Evolutionary conservation across 345 rosid species (phyloP), one percentile per base, ranked within the genome.

Genomic region (Melaleuca quinquenervia): DNA sequence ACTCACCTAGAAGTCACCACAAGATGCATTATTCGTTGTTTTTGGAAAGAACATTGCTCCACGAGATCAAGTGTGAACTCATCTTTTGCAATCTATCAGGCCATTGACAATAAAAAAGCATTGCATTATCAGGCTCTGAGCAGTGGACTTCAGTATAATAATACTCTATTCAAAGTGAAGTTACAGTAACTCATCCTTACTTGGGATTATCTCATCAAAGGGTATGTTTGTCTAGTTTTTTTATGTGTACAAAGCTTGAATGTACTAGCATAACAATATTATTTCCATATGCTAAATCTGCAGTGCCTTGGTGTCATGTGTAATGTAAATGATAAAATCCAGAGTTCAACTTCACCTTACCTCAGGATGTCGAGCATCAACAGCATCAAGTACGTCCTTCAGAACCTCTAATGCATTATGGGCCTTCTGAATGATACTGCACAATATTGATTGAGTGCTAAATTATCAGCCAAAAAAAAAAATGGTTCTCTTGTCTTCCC

Each of bases 41-140:
- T 97, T 91, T 95, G 98, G 93, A 96, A 97, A 21, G 98, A 94
- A 91, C 98, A 97, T 84, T 97, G 99, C 90, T 97, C 99, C 78
- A 97, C 99, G 56, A 97, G 99, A 92, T 97, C 99, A 88, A 97
- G 98, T 64, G 99, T 95, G 89, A 97, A 97, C 91, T 97, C 99
- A 87, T 95, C 96, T 89, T 90, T 94, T 55, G 94, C 98, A 84
- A 92, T 96, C 99, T 97, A 87, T 87, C 91, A 82, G 85, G 88
- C 22, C 89, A 86, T 50, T 50, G 45, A 27, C 52, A 49, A 32
- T 52, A 27, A 51, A 51, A 51, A 82, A 82, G 60, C 78, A 70
- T 36, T 70, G 80, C 48, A 20, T 70, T 44, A 18, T 70, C 48
- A 18, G 80, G 80, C 44, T 70, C 45, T 32, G 78, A 32, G 32